Conservation (phyloP, 306 rosid species). For the Astragalus membranaceus region DNA sequence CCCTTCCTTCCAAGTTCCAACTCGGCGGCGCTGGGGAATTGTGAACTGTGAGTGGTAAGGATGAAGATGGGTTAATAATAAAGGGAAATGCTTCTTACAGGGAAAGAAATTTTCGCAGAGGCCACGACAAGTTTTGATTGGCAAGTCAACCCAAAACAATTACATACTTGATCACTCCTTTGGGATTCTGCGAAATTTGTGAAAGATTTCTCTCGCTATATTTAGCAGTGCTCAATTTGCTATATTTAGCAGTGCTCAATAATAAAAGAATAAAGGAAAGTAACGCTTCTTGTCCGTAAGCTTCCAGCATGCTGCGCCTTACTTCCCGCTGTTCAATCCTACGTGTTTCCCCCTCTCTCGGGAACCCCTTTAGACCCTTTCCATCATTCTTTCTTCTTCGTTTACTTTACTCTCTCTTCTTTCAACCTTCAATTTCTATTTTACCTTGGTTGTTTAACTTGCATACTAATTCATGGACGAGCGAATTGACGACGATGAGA, state of each 20-base stretch:
- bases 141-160: no score
- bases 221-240: no score
- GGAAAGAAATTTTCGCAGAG: no score
- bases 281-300: conserved; percentile 33
- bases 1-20: no score
- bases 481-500: conserved; percentile 61
- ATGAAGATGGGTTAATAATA: no score
- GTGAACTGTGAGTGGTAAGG: neutral
- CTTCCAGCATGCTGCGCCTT: conserved; percentile 32
- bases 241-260: no score
- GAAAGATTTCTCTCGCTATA: no score
- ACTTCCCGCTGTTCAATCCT: conserved; percentile 24
- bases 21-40: neutral
- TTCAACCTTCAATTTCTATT: neutral
- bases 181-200: no score
- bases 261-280: neutral
- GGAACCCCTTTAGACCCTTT: conserved; percentile 26
- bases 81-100: no score
- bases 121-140: no score
- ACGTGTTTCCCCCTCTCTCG: conserved; percentile 32
- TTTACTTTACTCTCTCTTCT: conserved; percentile 10
- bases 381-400: neutral
- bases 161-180: no score
- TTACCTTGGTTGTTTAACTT: neutral
- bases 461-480: conserved; percentile 42